Conservation (phyloP, 192 early-diverging fungal genomes). For the Mortierella alpina region DNA sequence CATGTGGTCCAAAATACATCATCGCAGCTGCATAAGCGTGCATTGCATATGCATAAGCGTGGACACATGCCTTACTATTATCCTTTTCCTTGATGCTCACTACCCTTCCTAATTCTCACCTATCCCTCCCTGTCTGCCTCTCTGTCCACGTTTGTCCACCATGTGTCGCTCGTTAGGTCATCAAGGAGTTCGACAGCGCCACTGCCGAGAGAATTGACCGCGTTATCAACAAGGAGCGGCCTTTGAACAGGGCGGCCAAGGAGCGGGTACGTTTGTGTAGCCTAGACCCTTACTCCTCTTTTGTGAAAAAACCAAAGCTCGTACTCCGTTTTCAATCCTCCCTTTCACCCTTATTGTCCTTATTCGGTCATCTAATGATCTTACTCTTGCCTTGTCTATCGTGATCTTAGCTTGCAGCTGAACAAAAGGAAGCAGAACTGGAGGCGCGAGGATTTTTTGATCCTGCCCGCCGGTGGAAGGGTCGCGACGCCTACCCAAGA, state of each 20-base stretch:
- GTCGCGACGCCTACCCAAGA: constrained; percentile 48
- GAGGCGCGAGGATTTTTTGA: constrained; percentile 51
- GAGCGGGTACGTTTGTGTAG: constrained; percentile 13
- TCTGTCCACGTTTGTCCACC: not conserved
- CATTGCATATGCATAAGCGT: not conserved
- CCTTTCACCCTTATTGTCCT: not conserved
- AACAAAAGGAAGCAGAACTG: constrained; percentile 48
- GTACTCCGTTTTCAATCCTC: not conserved
- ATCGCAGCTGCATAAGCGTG: not conserved
- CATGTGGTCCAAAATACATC: too few relatives aligned
- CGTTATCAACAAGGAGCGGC: constrained; percentile 45
- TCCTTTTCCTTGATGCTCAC: not conserved
- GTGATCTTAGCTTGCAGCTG: constrained; percentile 31
- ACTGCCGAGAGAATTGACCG: constrained; percentile 51
- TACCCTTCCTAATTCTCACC: not conserved
- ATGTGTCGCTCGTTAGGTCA: constrained; percentile 15
- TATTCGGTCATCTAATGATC: not conserved
- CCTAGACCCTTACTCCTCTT: not conserved
- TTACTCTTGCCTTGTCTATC: not conserved
- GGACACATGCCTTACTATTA: not conserved
- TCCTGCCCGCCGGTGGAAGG: constrained; percentile 50
- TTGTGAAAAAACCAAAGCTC: not conserved
- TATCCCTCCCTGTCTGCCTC: not conserved
- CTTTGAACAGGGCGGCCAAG: constrained; percentile 34
- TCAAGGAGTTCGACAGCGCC: constrained; percentile 35